phyloP scores from a whole-genome alignment of 2,329 filamentous ascomycete species.

The Cytospora schulzeri region DNA sequence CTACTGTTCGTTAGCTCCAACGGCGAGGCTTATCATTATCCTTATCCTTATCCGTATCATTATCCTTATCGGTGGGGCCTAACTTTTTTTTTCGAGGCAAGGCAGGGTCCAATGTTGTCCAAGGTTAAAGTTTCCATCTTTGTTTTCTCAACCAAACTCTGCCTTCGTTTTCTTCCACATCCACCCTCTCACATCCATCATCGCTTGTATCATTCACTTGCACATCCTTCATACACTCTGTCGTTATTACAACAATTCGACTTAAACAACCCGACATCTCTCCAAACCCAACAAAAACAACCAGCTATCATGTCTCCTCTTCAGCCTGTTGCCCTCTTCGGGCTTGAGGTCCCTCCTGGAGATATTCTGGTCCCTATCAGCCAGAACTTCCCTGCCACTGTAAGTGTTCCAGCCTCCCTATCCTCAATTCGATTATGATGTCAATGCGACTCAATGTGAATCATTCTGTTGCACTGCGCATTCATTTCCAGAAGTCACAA shows the following conservation, averaged over 20 bases:
- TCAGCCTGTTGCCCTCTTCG: slow-evolving; percentile 78
- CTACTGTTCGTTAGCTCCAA: neutral
- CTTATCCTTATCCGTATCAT: neutral
- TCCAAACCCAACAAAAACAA: slow-evolving; percentile 1
- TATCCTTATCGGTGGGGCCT: slow-evolving; percentile 25
- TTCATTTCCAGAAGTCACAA: neutral
- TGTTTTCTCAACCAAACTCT: slow-evolving; percentile 15
- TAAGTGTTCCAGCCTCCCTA: slow-evolving; percentile 52
- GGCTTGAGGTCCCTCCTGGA: slow-evolving; percentile 85
- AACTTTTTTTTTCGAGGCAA: slow-evolving; percentile 27
- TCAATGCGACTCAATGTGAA: neutral
- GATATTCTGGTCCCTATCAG: slow-evolving; percentile 80
- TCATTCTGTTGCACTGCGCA: slow-evolving; percentile 15
- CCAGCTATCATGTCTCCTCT: slow-evolving; percentile 54
- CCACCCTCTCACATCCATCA: neutral
- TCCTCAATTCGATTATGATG: neutral
- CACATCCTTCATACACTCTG: neutral
- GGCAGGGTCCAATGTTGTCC: slow-evolving; percentile 8
- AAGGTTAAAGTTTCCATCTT: slow-evolving; percentile 9
- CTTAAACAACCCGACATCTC: neutral
- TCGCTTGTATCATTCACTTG: neutral
- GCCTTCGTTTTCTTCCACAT: neutral
- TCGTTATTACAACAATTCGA: neutral
- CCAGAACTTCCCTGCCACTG: slow-evolving; percentile 79
- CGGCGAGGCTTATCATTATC: slow-evolving; percentile 4